Conservation (phyloP, 345 rosid genomes). For the Moringa oleifera region DNA sequence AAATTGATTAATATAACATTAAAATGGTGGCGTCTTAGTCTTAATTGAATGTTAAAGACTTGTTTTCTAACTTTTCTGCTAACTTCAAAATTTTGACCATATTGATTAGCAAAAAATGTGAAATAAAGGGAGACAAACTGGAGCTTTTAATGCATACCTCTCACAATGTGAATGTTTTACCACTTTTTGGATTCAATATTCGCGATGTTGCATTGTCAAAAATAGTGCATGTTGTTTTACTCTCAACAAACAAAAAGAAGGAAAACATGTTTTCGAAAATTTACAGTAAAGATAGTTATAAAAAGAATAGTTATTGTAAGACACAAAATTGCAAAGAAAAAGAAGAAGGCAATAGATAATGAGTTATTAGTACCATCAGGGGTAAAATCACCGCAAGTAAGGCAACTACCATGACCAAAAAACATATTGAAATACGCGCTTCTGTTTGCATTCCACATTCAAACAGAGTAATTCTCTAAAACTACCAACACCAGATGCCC, state of each 20-base stretch:
- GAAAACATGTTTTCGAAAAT: too few relatives aligned
- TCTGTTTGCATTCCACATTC: conserved; percentile 98
- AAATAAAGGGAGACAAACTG: neutral
- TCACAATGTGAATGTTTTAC: conserved; percentile 58
- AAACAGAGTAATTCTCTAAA: conserved; percentile 43
- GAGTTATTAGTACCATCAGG: conserved; percentile 63
- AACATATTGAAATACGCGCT: conserved; percentile 61
- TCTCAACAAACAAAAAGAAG: conserved; percentile 29
- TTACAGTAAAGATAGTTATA: too few relatives aligned
- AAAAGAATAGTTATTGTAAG: neutral
- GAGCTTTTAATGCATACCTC: conserved; percentile 37
- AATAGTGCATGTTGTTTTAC: conserved; percentile 84
- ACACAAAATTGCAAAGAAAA: neutral
- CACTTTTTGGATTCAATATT: conserved; percentile 85
- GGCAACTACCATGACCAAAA: conserved; percentile 65
- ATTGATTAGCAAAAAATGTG: too few relatives aligned
- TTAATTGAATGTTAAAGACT: too few relatives aligned
- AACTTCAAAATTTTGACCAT: neutral
- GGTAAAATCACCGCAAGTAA: conserved; percentile 91
- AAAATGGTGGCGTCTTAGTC: too few relatives aligned
- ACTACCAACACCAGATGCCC: too few relatives aligned
- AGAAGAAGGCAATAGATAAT: neutral
- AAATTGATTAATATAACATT: too few relatives aligned
- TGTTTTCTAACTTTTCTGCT: too few relatives aligned
- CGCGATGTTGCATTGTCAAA: conserved; percentile 86